phyloP scores from a whole-genome alignment of 805 yeast species.

The Sungouiozyma ichnusensis region DNA sequence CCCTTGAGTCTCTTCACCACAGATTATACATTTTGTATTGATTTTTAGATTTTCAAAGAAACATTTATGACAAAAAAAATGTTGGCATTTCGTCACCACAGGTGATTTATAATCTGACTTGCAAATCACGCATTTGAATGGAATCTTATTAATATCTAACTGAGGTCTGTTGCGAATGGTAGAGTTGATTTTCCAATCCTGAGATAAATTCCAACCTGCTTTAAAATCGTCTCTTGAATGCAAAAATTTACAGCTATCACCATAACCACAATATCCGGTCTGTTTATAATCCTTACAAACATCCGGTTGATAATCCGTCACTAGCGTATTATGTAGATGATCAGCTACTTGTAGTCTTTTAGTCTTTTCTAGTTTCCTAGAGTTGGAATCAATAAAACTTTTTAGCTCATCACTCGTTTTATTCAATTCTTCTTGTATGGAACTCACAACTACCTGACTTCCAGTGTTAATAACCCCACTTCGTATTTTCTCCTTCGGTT shows the following conservation, averaged over 20 bases:
- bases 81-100: constrained; percentile 49
- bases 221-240: constrained; percentile 82
- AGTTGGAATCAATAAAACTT: neutral
- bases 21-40: constrained; percentile 41
- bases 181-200: constrained; percentile 54
- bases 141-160: constrained; percentile 28
- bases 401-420: neutral
- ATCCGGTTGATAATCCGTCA: constrained; percentile 84
- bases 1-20: constrained; percentile 53
- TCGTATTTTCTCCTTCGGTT: neutral
- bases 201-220: constrained; percentile 53
- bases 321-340: constrained; percentile 52
- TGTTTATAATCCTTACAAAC: constrained; percentile 85
- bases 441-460: no score
- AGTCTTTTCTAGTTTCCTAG: neutral
- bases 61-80: constrained; percentile 54
- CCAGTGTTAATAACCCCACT: neutral
- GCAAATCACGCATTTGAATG: constrained; percentile 57
- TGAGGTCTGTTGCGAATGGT: constrained; percentile 13
- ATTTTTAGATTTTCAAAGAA: constrained; percentile 39
- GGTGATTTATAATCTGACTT: constrained; percentile 44
- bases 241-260: constrained; percentile 90
- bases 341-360: constrained; percentile 13
- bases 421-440: neutral
- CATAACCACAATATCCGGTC: constrained; percentile 94